phyloP scores from a whole-genome alignment of 306 rosid genomes.

The Sesbania bispinosa region DNA sequence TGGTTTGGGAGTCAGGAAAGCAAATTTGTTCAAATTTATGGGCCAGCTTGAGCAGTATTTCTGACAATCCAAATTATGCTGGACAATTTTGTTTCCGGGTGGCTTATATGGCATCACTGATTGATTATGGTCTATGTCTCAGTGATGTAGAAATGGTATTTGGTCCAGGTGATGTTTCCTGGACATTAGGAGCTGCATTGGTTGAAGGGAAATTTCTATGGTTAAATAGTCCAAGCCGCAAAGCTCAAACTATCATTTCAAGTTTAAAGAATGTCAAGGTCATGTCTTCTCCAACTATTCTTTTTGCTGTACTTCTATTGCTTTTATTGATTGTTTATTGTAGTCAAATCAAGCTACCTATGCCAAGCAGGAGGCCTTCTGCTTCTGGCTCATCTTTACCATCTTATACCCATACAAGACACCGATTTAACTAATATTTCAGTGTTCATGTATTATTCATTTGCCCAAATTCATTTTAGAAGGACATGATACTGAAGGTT shows the following conservation, averaged over 20 bases:
- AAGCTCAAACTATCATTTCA: conserved; percentile 31
- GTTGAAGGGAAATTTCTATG: conserved; percentile 56
- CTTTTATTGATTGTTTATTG: conserved; percentile 55
- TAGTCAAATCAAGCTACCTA: conserved; percentile 68
- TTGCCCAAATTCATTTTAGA: conserved; percentile 28
- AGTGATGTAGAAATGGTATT: conserved; percentile 60
- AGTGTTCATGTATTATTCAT: conserved; percentile 4
- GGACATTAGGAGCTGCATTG: conserved; percentile 89
- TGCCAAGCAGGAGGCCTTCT: conserved; percentile 53
- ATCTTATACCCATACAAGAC: conserved; percentile 43
- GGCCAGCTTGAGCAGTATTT: conserved; percentile 42
- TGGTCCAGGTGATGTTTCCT: conserved; percentile 83
- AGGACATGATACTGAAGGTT: not conserved
- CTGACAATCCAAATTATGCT: conserved; percentile 39
- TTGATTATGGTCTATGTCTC: conserved; percentile 64
- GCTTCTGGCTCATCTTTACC: conserved; percentile 42
- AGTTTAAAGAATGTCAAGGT: conserved; percentile 30
- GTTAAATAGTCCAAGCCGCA: conserved; percentile 26
- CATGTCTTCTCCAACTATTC: conserved; percentile 50
- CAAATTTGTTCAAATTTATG: conserved; percentile 62
- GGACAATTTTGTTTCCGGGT: conserved; percentile 70
- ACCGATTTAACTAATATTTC: conserved; percentile 28
- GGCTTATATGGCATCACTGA: conserved; percentile 82
- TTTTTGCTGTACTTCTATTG: conserved; percentile 57
- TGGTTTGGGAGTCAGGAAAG: conserved; percentile 66